A percentile compares a stretch with the other conserved stretches of the same genome.
Evolutionary conservation across 345 rosid genomes (phyloP).

Genomic region (Luvunga scandens): DNA sequence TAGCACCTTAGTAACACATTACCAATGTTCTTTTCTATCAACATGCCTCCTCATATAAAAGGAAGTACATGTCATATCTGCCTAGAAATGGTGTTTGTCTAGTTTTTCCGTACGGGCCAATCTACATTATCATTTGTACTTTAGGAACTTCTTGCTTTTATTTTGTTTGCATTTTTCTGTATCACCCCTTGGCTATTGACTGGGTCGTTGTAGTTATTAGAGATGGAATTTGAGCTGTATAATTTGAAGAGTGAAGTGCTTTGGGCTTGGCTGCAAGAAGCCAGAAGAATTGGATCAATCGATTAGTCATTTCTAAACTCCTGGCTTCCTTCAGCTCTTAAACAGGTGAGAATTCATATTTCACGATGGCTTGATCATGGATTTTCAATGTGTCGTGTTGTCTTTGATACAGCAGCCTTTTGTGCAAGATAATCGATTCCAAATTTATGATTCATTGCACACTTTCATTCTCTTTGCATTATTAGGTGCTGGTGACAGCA

Average conservation of each 20-base stretch:
- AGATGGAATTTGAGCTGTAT: neutral
- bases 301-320: neutral
- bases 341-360: neutral
- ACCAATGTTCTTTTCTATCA: neutral
- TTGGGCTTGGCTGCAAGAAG: neutral
- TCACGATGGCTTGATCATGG: neutral
- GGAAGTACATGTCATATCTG: neutral
- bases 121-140: neutral
- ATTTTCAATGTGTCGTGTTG: neutral
- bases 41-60: neutral
- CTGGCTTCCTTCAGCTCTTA: neutral
- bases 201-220: neutral
- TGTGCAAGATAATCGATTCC: too few relatives aligned
- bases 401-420: neutral
- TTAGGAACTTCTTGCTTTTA: neutral
- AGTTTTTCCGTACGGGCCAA: neutral
- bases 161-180: neutral
- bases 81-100: neutral
- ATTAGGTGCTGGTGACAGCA: neutral
- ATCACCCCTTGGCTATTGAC: neutral
- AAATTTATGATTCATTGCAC: neutral
- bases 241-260: neutral
- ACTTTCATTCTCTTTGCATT: neutral
- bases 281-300: neutral
- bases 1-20: neutral